A percentile compares a stretch with the other conserved stretches of the same genome.
These are phyloP conservation scores for Plasmodium cynomolgi DNA, from an alignment of 169 alveolate species.

Conservation along the genomic window DNA sequence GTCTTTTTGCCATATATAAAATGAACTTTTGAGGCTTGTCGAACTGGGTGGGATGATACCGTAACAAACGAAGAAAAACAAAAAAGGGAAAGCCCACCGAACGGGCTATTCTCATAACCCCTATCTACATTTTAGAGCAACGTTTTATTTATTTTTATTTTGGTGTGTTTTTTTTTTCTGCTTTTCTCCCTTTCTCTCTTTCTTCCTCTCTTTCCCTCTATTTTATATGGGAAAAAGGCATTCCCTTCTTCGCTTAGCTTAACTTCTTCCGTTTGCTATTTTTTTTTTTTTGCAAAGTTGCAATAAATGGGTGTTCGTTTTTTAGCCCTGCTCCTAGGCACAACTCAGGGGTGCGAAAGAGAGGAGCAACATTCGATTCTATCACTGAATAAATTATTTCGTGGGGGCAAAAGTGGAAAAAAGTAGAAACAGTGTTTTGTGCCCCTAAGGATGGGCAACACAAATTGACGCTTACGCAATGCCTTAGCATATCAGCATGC, in stretches of 20 bases:
- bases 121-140: neutral
- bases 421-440: neutral
- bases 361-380: neutral
- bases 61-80: neutral
- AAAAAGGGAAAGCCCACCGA: neutral
- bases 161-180: neutral
- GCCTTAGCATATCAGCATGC: neutral
- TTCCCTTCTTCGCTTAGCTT: neutral
- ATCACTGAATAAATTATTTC: neutral
- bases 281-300: neutral
- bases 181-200: neutral
- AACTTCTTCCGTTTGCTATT: neutral
- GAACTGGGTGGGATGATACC: neutral
- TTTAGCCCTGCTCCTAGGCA: neutral
- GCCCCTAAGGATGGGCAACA: neutral
- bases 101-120: neutral
- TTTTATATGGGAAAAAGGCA: neutral
- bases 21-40: neutral
- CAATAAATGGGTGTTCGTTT: neutral
- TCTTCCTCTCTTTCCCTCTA: neutral
- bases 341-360: neutral
- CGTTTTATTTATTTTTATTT: neutral
- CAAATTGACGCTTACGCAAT: neutral
- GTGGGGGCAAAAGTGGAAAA: neutral
- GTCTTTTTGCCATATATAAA: neutral